A percentile compares a stretch with the other conserved stretches of the same genome.
Conservation (phyloP, 129 eudicot genomes). For the Saussurea involucrata region DNA sequence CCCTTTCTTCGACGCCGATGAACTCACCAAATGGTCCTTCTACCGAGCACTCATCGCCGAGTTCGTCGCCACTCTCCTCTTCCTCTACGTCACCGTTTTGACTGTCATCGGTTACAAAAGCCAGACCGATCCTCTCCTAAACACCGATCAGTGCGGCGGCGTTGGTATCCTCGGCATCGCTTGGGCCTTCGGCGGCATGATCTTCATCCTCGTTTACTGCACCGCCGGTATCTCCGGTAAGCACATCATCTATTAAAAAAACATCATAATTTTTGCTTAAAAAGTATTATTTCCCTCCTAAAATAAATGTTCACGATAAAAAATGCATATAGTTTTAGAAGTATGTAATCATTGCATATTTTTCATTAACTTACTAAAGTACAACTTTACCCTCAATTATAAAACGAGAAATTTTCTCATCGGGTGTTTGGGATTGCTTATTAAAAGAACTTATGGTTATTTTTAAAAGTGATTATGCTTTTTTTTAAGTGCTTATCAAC, state of each 20-base stretch:
- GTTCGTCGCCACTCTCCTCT: constrained; percentile 79
- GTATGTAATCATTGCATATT: too few relatives aligned
- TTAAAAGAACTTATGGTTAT: too few relatives aligned
- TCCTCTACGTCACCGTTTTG: constrained; percentile 68
- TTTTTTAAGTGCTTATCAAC: too few relatives aligned
- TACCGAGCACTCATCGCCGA: constrained; percentile 79
- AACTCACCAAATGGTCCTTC: constrained; percentile 73
- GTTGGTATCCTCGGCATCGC: constrained; percentile 96
- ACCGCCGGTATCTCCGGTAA: constrained; percentile 96
- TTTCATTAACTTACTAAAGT: too few relatives aligned
- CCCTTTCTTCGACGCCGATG: constrained; percentile 48
- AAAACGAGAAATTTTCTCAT: too few relatives aligned
- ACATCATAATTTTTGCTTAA: too few relatives aligned
- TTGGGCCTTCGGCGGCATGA: constrained; percentile 99
- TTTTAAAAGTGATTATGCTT: too few relatives aligned
- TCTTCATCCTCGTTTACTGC: constrained; percentile 93
- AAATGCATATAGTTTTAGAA: too few relatives aligned
- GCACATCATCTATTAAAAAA: neutral
- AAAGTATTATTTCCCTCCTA: too few relatives aligned
- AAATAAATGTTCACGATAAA: too few relatives aligned
- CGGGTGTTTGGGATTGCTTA: too few relatives aligned
- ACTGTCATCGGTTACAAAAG: constrained; percentile 80
- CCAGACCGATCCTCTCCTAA: constrained; percentile 35
- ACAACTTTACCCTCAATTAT: too few relatives aligned
- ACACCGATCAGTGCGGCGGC: constrained; percentile 68